Base-by-base conservation (phyloP, 164 flowering plant species). In the Santalum album region DNA sequence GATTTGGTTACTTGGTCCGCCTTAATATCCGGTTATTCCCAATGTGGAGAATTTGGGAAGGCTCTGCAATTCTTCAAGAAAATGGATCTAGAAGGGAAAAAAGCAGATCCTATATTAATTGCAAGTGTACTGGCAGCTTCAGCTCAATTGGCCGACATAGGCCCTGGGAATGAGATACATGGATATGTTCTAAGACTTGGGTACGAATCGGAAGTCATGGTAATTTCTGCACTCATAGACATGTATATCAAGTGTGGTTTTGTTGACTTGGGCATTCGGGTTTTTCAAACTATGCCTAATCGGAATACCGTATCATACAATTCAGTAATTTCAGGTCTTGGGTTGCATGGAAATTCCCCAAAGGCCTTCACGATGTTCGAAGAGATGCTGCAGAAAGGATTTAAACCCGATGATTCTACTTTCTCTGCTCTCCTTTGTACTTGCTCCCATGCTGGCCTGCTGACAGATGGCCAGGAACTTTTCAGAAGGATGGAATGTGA, bases 1-100 rank as follows among this genome's bases (percentile, higher is more conserved):
- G 94, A 90, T 80, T 64, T 83, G 47, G 84, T 90, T 49, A 61
- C 80, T 20, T 87, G 89, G 88, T 81, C 94, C 40, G 58, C 96
- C 58, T 57, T 90, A 62, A 74, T 87, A 62, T 65, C 83, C 29
- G 97, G 91, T 1, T 76, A 71, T 63, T 68, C 78, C 29, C 79
- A 76, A 19, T 65, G 66, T 38, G 84, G 87, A 20, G 73, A 87
- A 0, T 34, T 54, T 40, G 63, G 57, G 32, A 70, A 64, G 40
- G 84, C 86, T 1, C 23, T 80, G 44, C 6, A 26, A 4, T 60
- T 72, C 25, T 82, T 85, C 61, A 66, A 53, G 64, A 63, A 71
- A 55, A 61, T 84, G 72, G 74, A 48, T 49, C 25, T 59, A 42
- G 26, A 60, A 12, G 78, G 79, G 35, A 39, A 53, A 59, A 75